A percentile compares a stretch with the other conserved stretches of the same genome.
phyloP scores from a whole-genome alignment of 345 rosid species.

The Aquilaria sinensis region DNA sequence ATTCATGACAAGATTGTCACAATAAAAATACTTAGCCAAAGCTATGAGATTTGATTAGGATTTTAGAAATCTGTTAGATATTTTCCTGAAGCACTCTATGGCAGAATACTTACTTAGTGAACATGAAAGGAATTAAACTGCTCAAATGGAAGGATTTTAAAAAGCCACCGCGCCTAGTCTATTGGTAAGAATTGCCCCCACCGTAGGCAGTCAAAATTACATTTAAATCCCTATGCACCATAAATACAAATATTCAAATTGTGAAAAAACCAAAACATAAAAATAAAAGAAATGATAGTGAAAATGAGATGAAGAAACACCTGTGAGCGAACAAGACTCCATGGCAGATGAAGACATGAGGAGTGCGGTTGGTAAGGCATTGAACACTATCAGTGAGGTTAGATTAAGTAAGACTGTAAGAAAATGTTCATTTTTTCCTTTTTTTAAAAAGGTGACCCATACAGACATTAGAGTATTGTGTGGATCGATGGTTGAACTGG shows the following conservation, averaged over 20 bases:
- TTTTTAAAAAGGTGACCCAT: too few relatives aligned
- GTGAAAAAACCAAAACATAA: not conserved
- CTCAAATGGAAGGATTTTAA: conserved; percentile 94
- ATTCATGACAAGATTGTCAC: too few relatives aligned
- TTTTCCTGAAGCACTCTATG: too few relatives aligned
- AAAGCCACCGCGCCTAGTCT: conserved; percentile 95
- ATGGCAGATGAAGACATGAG: conserved; percentile 85
- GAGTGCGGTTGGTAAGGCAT: conserved; percentile 60
- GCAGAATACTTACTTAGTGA: too few relatives aligned
- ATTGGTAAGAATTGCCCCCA: conserved; percentile 80
- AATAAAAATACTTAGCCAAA: too few relatives aligned
- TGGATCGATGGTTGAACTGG: too few relatives aligned
- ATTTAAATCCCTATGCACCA: conserved; percentile 45
- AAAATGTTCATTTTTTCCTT: too few relatives aligned
- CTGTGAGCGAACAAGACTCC: conserved; percentile 91
- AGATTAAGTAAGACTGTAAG: too few relatives aligned
- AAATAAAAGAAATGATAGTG: not conserved
- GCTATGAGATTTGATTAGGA: too few relatives aligned
- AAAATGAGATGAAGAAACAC: conserved; percentile 15
- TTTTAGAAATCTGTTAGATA: too few relatives aligned
- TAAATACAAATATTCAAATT: not conserved
- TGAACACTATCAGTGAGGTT: conserved; percentile 54
- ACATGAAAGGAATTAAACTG: conserved; percentile 87
- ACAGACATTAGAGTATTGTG: too few relatives aligned
- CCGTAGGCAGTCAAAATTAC: conserved; percentile 69